phyloP scores from a whole-genome alignment of 108 stramenopile genomes.

The Cylindrotheca fusiformis region DNA sequence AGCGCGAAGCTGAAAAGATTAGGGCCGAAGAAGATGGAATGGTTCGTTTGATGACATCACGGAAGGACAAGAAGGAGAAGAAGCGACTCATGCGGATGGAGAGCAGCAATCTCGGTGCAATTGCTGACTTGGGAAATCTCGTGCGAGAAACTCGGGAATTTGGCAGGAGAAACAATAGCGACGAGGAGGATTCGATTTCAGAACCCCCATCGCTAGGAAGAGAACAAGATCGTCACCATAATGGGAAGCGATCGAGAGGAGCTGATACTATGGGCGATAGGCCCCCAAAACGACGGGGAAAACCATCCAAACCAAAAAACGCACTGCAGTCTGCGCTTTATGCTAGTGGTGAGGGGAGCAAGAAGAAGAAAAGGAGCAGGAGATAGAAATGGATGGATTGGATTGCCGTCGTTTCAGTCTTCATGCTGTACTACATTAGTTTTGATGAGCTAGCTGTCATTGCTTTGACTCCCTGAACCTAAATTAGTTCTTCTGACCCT shows the following conservation, averaged over 20 bases:
- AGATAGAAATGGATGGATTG: not conserved
- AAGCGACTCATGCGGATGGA: conserved; percentile 77
- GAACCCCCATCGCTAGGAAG: not conserved
- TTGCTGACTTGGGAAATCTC: conserved; percentile 75
- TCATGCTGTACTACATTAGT: too few species aligned
- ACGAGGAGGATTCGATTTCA: conserved; percentile 19
- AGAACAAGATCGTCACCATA: conserved; percentile 26
- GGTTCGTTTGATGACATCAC: conserved; percentile 67
- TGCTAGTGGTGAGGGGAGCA: conserved; percentile 18
- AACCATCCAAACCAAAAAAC: conserved; percentile 43
- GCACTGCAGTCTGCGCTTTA: conserved; percentile 67
- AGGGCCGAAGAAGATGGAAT: conserved; percentile 80
- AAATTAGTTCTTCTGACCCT: too few species aligned
- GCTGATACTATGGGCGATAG: conserved; percentile 29
- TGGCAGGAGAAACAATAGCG: conserved; percentile 23
- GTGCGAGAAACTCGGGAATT: conserved; percentile 59
- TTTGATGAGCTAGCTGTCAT: too few species aligned
- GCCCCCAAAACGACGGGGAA: conserved; percentile 10
- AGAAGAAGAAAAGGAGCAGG: conserved; percentile 26
- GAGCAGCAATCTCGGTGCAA: conserved; percentile 71
- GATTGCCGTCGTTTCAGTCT: too few species aligned
- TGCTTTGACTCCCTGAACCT: too few species aligned
- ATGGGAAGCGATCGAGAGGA: conserved; percentile 60
- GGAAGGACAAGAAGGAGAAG: conserved; percentile 78
- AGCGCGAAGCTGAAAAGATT: conserved; percentile 59